Evolutionary conservation across 1,284 basidiomycete species (phyloP), one percentile per base, ranked within the genome.

Genomic region (Tilletia setariae): DNA sequence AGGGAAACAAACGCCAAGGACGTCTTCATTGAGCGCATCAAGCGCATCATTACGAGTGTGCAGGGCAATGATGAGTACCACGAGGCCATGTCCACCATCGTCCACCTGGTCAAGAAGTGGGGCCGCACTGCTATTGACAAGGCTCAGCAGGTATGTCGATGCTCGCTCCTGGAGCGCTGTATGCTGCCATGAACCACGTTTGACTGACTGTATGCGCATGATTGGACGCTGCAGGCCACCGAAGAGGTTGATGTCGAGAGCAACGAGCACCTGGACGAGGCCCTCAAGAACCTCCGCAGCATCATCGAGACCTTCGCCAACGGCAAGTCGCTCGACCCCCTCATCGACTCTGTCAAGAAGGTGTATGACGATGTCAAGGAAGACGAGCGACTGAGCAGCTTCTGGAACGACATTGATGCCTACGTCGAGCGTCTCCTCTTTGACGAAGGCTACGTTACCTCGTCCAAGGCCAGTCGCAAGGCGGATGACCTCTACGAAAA

Each of bases 1-100:
- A n/a, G n/a, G n/a, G n/a, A n/a, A n/a, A n/a, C n/a, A n/a, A n/a
- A 85, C 70, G 82, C 83, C 70, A 81, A 83, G 74, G 84, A 85
- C 67, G 76, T 76, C 63, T 75, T 85, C 56, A 81, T 85, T 72
- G 78, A 84, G 68, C 76, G 82, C 23, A 77, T 85, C 66, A 84
- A 84, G 73, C 69, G 82, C 69, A 81, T 84, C 66, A 71, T 79
- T 47, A 68, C 74, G 69, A 73, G 73, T 51, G 72, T 78, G 30
- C 74, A 80, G 72, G 64, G 75, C 63, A 81, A 84, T 69, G 80
- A 83, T 43, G 79, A 85, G 64, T 85, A 85, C 78, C 75, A 81
- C 65, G 72, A 82, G 62, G 76, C 84, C 0, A 74, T 85, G 76
- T 79, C 83, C 65, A 83, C 84, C 32, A 80, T 85, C 49, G 77